Percentiles rank a stretch among this genome's conserved stretches.
Conservation (phyloP, 768 basidiomycete species). For the Tulasnella sp. region DNA sequence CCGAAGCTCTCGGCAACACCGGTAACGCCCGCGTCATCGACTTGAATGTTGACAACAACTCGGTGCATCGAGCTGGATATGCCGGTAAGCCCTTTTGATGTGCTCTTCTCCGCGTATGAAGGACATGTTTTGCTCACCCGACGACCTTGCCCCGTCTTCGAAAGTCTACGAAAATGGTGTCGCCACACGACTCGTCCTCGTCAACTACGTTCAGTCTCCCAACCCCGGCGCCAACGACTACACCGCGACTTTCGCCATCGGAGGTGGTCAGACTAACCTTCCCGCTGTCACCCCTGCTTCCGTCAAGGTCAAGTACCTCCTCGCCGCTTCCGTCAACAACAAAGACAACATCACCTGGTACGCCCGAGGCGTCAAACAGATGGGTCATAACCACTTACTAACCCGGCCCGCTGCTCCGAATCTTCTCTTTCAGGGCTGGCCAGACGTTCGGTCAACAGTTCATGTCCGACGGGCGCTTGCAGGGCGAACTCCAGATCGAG, state of each 20-base stretch:
- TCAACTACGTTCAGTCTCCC: conserved; percentile 24
- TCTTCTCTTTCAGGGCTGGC: conserved; percentile 18
- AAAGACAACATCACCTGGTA: conserved; percentile 30
- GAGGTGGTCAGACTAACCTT: conserved; percentile 26
- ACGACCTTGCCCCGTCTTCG: no score
- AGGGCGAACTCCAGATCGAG: not conserved
- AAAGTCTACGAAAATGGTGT: conserved; percentile 16
- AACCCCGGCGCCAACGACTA: conserved; percentile 20
- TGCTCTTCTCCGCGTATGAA: no score
- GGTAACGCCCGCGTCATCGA: conserved; percentile 20
- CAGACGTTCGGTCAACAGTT: conserved; percentile 27
- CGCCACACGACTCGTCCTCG: conserved; percentile 19
- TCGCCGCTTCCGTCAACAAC: conserved; percentile 11
- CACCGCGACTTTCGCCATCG: conserved; percentile 25
- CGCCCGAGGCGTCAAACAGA: not conserved
- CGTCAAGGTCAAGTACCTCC: conserved; percentile 28
- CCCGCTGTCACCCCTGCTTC: not conserved
- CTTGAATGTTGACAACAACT: not conserved
- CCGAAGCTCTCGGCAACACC: conserved; percentile 19
- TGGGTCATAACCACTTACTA: not conserved
- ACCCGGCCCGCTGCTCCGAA: not conserved
- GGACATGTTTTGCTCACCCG: no score
- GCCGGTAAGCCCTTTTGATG: not conserved
- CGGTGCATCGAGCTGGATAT: conserved; percentile 7
- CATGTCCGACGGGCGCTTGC: conserved; percentile 29